Evolutionary conservation across 768 basidiomycete genomes (phyloP).

Genomic region (Termitomyces heimii): DNA sequence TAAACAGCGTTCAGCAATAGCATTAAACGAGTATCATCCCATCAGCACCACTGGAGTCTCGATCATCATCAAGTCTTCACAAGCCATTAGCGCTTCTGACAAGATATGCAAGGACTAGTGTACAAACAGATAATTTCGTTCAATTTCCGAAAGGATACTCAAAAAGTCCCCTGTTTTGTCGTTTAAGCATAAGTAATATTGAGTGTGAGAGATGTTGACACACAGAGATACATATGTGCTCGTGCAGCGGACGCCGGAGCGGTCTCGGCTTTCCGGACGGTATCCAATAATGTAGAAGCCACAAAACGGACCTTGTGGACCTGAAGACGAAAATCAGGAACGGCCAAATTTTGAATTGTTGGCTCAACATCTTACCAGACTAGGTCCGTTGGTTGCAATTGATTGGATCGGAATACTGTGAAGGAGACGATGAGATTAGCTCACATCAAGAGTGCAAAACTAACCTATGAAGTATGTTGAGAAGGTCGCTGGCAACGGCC

Average conservation of each 20-base stretch:
- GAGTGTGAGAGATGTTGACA: conserved; percentile 21
- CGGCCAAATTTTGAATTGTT: background rate
- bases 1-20: background rate
- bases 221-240: conserved; percentile 84
- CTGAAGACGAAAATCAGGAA: conserved; percentile 28
- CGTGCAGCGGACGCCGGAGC: conserved; percentile 77
- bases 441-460: conserved; percentile 3
- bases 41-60: conserved; percentile 52
- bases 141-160: conserved; percentile 87
- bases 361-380: conserved; percentile 37
- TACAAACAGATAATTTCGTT: conserved; percentile 79
- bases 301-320: conserved; percentile 93
- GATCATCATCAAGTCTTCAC: conserved; percentile 60
- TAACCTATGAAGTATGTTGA: conserved; percentile 80
- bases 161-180: conserved; percentile 76
- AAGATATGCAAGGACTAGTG: conserved; percentile 1
- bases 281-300: conserved; percentile 83
- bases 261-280: conserved; percentile 75
- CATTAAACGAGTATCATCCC: conserved; percentile 31
- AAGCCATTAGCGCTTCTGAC: conserved; percentile 9
- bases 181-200: background rate
- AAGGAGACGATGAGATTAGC: conserved; percentile 3
- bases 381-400: conserved; percentile 84
- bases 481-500: conserved; percentile 79
- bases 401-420: conserved; percentile 86